phyloP scores from a whole-genome alignment of 176 grass and related monocot species.

The Areca catechu region DNA sequence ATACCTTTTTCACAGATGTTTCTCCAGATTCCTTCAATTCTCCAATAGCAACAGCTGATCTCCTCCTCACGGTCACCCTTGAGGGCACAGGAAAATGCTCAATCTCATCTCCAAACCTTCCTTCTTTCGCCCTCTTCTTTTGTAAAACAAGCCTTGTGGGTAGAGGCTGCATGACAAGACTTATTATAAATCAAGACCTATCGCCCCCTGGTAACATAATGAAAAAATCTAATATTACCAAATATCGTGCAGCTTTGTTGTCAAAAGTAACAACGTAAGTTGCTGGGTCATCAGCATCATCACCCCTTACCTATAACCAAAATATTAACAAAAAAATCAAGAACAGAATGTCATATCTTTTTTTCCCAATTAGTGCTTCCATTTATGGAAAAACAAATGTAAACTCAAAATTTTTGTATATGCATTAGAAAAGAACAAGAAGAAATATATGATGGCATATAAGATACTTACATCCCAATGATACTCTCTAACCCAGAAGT shows the following conservation, averaged over 20 bases:
- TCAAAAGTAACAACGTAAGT: constrained; percentile 89
- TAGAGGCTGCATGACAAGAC: constrained; percentile 60
- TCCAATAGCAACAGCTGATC: constrained; percentile 21
- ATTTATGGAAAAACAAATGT: no score
- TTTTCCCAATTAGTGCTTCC: no score
- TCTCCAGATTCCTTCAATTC: constrained; percentile 49
- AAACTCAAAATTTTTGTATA: no score
- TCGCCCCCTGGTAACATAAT: neutral
- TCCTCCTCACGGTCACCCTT: constrained; percentile 70
- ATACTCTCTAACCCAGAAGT: constrained; percentile 89
- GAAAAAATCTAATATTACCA: constrained; percentile 48
- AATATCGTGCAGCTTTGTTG: constrained; percentile 69
- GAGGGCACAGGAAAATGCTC: constrained; percentile 94
- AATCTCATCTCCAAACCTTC: constrained; percentile 72
- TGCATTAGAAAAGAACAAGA: constrained; percentile 1
- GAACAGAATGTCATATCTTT: no score
- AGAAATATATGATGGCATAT: neutral
- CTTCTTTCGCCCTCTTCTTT: constrained; percentile 84
- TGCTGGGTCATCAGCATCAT: constrained; percentile 80
- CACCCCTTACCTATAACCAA: constrained; percentile 64
- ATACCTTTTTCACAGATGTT: constrained; percentile 73
- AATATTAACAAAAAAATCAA: constrained; percentile 12
- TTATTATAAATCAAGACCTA: neutral
- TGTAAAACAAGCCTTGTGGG: constrained; percentile 88
- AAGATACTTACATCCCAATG: constrained; percentile 80